Conservation (phyloP, 2,329 filamentous ascomycete species). For the Rhinocladiella mackenziei region DNA sequence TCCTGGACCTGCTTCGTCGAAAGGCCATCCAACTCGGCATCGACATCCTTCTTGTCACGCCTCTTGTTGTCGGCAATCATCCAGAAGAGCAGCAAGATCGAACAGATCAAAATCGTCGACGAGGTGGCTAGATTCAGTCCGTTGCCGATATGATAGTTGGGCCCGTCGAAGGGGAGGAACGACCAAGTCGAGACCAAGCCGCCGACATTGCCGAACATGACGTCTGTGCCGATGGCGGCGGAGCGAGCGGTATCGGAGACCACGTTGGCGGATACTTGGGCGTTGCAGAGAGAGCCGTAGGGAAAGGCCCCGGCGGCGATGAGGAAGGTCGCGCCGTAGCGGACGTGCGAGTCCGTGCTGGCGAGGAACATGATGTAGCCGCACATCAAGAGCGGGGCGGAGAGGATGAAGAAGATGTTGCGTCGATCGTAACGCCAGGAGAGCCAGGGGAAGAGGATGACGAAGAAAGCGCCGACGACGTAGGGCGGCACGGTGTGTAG, state of each 20-base stretch:
- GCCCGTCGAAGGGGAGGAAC: constrained; percentile 60
- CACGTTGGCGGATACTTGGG: constrained; percentile 66
- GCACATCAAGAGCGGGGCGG: constrained; percentile 61
- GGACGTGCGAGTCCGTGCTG: constrained; percentile 47
- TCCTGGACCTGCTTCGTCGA: constrained; percentile 53
- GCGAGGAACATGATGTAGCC: constrained; percentile 70
- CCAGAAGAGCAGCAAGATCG: constrained; percentile 52
- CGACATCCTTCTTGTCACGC: constrained; percentile 53
- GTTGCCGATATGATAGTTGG: constrained; percentile 67
- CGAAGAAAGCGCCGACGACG: constrained; percentile 63
- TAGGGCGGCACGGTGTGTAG: constrained; percentile 69
- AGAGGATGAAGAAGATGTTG: constrained; percentile 57
- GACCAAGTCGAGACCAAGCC: constrained; percentile 64
- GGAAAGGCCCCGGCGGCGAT: constrained; percentile 62
- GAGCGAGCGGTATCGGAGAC: constrained; percentile 66
- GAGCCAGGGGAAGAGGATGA: constrained; percentile 57
- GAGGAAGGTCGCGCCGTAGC: constrained; percentile 68
- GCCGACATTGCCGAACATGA: constrained; percentile 72
- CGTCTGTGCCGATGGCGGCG: constrained; percentile 61
- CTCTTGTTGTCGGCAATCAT: constrained; percentile 61
- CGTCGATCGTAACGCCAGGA: constrained; percentile 60
- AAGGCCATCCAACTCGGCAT: constrained; percentile 54
- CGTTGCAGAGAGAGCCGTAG: constrained; percentile 62
- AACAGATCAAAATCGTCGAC: constrained; percentile 53
- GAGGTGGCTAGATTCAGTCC: constrained; percentile 64